These are phyloP conservation scores for Melastoma candidum DNA, from an alignment of 441 rosid genomes.

Conservation along the genomic window DNA sequence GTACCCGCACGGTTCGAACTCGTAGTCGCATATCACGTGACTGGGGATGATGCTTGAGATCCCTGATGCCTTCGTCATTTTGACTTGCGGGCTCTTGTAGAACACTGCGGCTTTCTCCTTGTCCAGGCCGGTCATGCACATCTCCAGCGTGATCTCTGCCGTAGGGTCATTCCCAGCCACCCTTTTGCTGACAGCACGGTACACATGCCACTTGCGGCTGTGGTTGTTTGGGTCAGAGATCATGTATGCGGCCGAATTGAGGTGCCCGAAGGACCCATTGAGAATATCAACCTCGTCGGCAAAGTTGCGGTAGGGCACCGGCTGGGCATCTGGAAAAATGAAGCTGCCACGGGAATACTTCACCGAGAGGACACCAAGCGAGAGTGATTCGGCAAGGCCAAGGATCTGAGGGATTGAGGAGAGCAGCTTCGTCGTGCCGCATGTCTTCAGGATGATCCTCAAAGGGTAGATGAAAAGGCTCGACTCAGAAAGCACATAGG, in stretches of 20 bases:
- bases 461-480: conserved; percentile 44
- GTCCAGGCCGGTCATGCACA: conserved; percentile 34
- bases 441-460: conserved; percentile 48
- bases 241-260: conserved; percentile 15
- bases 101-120: conserved; percentile 19
- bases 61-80: conserved; percentile 30
- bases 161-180: neutral
- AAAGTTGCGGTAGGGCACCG: conserved; percentile 28
- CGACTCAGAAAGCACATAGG: conserved; percentile 68
- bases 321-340: conserved; percentile 28
- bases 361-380: conserved; percentile 17
- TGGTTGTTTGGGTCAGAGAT: conserved; percentile 13
- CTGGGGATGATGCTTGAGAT: conserved; percentile 22
- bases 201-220: conserved; percentile 23
- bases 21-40: conserved; percentile 28
- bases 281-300: conserved; percentile 23
- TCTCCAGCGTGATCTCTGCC: conserved; percentile 17
- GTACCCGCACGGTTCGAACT: conserved; percentile 35
- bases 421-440: conserved; percentile 42
- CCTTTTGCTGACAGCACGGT: conserved; percentile 15
- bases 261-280: conserved; percentile 12
- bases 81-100: conserved; percentile 14
- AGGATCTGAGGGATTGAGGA: conserved; percentile 19
- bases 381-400: conserved; percentile 14
- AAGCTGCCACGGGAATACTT: conserved; percentile 35